phyloP scores from a whole-genome alignment of 2,329 filamentous ascomycete species.

The Aspergillus clavatus region DNA sequence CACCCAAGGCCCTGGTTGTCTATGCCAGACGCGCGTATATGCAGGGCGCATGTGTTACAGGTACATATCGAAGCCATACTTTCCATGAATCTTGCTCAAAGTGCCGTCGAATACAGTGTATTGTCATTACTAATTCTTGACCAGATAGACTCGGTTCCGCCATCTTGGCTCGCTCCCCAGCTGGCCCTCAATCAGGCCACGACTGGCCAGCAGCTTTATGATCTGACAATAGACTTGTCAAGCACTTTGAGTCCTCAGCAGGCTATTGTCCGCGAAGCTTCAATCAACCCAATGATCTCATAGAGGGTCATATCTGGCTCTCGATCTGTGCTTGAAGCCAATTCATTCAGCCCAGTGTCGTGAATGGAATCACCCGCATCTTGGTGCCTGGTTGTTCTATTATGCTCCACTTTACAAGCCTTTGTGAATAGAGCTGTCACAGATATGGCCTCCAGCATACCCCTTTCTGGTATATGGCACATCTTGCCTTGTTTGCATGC shows the following conservation, averaged over 20 bases:
- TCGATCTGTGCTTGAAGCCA: neutral
- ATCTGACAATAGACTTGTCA: neutral
- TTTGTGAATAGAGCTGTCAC: neutral
- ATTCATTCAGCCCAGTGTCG: neutral
- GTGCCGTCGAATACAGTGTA: too few species aligned
- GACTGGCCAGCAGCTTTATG: neutral
- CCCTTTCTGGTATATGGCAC: neutral
- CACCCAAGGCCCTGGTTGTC: neutral
- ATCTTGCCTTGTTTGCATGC: neutral
- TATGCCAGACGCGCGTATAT: neutral
- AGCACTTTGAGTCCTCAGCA: neutral
- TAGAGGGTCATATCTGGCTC: neutral
- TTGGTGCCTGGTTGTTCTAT: neutral
- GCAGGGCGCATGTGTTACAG: neutral
- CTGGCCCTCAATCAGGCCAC: neutral
- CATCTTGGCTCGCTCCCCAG: neutral
- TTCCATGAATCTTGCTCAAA: neutral
- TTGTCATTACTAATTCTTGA: too few species aligned
- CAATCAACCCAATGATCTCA: neutral
- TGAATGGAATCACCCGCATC: neutral
- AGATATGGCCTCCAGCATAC: neutral
- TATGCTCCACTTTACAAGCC: neutral
- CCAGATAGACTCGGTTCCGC: neutral
- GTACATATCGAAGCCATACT: neutral
- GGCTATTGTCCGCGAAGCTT: neutral